Conservation (phyloP, 2,329 filamentous ascomycete species). For the Cladophialophora psammophila region DNA sequence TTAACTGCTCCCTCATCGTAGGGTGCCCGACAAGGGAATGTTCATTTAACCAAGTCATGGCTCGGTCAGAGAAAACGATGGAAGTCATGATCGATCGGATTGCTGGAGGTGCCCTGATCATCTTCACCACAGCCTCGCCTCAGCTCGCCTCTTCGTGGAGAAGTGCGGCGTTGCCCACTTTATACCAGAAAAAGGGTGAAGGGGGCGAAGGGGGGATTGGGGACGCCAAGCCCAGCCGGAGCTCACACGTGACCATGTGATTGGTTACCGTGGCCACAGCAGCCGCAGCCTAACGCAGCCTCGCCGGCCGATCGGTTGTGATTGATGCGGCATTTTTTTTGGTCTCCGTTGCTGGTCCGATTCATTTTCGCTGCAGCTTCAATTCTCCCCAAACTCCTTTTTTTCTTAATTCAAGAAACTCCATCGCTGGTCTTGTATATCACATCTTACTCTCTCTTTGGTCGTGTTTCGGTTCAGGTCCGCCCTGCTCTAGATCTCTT, state of each 20-base stretch:
- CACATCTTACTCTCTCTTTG: not conserved
- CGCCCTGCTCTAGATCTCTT: constrained; percentile 17
- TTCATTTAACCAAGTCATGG: no score
- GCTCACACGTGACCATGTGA: constrained; percentile 13
- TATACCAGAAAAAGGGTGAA: not conserved
- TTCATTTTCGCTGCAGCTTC: constrained; percentile 23
- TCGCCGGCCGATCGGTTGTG: constrained; percentile 14
- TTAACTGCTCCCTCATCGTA: no score
- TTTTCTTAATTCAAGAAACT: not conserved
- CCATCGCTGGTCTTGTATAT: not conserved
- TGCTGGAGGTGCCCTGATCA: not conserved
- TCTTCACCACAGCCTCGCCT: constrained; percentile 8
- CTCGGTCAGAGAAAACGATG: no score
- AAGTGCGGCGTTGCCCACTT: no score
- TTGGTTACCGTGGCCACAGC: constrained; percentile 7
- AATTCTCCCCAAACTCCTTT: not conserved
- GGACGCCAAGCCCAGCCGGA: not conserved
- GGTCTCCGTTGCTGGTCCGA: constrained; percentile 12
- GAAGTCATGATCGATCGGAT: not conserved
- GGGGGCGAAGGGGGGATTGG: not conserved
- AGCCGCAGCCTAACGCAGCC: not conserved
- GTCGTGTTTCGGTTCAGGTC: constrained; percentile 2
- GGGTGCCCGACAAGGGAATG: no score
- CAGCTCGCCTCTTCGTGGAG: no score
- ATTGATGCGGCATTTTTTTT: constrained; percentile 19